phyloP scores from a whole-genome alignment of 1,284 basidiomycete genomes.

The Albatrellus sp. region DNA sequence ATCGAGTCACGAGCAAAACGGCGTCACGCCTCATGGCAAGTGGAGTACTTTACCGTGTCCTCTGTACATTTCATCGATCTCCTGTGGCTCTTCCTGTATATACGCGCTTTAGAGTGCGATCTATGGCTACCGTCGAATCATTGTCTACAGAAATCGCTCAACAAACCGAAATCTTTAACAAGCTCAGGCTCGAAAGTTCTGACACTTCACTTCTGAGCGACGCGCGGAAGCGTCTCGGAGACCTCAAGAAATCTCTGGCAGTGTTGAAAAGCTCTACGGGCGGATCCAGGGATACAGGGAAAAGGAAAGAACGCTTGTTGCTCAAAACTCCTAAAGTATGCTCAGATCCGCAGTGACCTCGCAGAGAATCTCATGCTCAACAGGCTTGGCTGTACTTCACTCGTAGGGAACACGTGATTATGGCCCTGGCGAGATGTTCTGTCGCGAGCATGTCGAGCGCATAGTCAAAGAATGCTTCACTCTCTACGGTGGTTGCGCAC shows the following conservation, averaged over 20 bases:
- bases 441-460: conserved; percentile 83
- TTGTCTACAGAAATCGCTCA: conserved; percentile 37
- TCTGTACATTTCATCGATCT: conserved; percentile 7
- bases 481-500: conserved; percentile 81
- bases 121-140: conserved; percentile 24
- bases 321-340: conserved; percentile 76
- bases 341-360: conserved; percentile 2
- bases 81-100: conserved; percentile 4
- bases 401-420: conserved; percentile 90
- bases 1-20: conserved; percentile 9
- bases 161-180: conserved; percentile 42
- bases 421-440: conserved; percentile 88
- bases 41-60: conserved; percentile 4
- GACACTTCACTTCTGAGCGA: conserved; percentile 42
- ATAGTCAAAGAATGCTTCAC: conserved; percentile 87
- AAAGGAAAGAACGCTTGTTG: conserved; percentile 56
- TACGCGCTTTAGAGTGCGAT: not conserved
- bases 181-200: conserved; percentile 43
- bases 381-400: conserved; percentile 3
- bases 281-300: conserved; percentile 26
- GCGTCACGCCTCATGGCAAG: not conserved
- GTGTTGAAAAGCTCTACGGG: conserved; percentile 27
- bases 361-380: not conserved
- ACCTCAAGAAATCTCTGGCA: conserved; percentile 49
- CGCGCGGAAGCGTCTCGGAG: conserved; percentile 55